These are phyloP conservation scores for Eurotiales sp. DNA, from an alignment of 2,329 filamentous ascomycete species.

Conservation along the genomic window DNA sequence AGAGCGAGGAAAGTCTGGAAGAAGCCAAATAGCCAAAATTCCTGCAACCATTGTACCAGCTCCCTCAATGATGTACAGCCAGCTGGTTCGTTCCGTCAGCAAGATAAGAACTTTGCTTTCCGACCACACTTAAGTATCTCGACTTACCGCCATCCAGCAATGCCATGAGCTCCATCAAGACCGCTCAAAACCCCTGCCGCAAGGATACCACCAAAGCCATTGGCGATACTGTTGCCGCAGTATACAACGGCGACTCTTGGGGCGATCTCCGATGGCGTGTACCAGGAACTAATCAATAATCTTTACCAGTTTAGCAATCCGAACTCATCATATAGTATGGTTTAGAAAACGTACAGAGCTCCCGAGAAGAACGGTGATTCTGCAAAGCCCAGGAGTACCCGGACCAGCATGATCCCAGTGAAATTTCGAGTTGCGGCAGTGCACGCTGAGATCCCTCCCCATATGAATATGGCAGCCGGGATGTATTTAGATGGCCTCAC, in stretches of 20 bases:
- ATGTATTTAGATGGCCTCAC: constrained; percentile 35
- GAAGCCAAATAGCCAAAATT: constrained; percentile 29
- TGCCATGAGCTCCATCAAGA: constrained; percentile 36
- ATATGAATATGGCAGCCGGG: constrained; percentile 26
- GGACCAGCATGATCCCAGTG: constrained; percentile 20
- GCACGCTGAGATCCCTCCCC: constrained; percentile 19
- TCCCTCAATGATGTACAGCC: constrained; percentile 42
- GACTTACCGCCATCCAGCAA: constrained; percentile 34
- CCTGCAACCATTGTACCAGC: constrained; percentile 33
- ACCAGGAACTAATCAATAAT: constrained; percentile 50
- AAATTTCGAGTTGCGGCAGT: constrained; percentile 38
- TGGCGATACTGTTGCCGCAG: constrained; percentile 37
- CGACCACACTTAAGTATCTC: too few relatives aligned
- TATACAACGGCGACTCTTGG: constrained; percentile 45
- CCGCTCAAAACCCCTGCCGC: constrained; percentile 20
- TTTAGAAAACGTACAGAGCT: constrained; percentile 25
- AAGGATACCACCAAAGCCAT: constrained; percentile 40
- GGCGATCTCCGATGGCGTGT: constrained; percentile 60
- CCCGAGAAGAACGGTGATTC: constrained; percentile 58
- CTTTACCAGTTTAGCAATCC: too few relatives aligned
- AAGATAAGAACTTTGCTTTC: too few relatives aligned
- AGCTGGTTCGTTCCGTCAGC: constrained; percentile 3
- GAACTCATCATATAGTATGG: too few relatives aligned
- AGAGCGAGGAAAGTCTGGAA: constrained; percentile 26
- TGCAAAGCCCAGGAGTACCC: constrained; percentile 40